Evolutionary conservation across 148 eudicot genomes (phyloP), one percentile per base, ranked within the genome.

Genomic region (Camellia lanceoleosa): DNA sequence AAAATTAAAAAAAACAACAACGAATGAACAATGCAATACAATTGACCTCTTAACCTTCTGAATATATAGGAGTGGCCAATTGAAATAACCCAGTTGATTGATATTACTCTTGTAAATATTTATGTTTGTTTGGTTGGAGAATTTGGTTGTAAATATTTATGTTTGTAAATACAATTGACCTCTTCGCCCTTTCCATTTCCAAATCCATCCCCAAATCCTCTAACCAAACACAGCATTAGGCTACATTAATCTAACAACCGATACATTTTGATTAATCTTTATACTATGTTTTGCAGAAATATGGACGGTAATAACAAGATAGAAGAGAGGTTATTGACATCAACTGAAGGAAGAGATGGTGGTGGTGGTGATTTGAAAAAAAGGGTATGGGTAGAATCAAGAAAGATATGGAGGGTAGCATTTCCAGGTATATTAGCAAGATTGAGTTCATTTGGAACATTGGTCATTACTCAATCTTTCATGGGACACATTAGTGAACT

Each of bases 401-500:
- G 85, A 80, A 77, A 80, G 77, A 82, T 92, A 78, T 92, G 96
- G 93, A 90, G 86, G n/a, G 80, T 89, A 23, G 93, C 96, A 59
- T 83, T 85, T 80, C 96, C 96, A 30, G 81, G 91, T 46, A 87
- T 92, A 64, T 60, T 90, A 18, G 80, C 89, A 16, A 88, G 92
- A 82, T 86, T 89, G 64, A 72, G 85, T 7, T 70, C 89, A 2
- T 90, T 87, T 60, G 93, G 96, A 51, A 78, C 87, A 4, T 63
- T 88, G 18, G 91, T 92, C 18, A 89, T 90, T 30, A 87, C 95
- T n/a, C 96, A 92, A 79, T 86, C 93, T 20, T 87, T 87, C 70
- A 80, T 90, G 20, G 93, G 95, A 20, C 91, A 90, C 76, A 81
- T 90, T 41, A 83, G 88, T 66, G 86, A 85, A 23, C 76, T 86